phyloP scores from a whole-genome alignment of 116 monocot species.

The Zostera marina region DNA sequence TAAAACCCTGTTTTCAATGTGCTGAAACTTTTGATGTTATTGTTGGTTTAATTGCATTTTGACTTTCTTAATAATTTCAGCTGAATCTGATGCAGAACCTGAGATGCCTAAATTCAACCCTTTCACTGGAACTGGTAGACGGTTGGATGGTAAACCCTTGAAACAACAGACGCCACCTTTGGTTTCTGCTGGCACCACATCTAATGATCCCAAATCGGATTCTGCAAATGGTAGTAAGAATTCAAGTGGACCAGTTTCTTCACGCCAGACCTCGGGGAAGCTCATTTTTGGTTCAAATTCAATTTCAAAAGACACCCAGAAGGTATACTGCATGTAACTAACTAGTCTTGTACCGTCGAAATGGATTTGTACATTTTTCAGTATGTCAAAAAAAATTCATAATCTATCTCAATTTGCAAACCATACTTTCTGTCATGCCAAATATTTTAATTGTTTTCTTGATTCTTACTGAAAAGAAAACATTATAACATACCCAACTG shows the following conservation, averaged over 20 bases:
- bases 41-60: neutral
- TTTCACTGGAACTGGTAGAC: conserved; percentile 53
- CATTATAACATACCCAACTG: too few species aligned
- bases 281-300: conserved; percentile 47
- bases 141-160: conserved; percentile 26
- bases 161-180: conserved; percentile 10
- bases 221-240: conserved; percentile 15
- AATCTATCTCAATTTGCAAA: too few species aligned
- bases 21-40: too few species aligned
- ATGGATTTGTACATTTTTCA: too few species aligned
- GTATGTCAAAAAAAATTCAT: too few species aligned
- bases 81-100: conserved; percentile 18
- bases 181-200: conserved; percentile 6
- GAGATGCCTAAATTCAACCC: conserved; percentile 37
- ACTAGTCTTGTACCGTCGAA: too few species aligned
- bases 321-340: conserved; percentile 2
- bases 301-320: conserved; percentile 21
- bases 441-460: too few species aligned
- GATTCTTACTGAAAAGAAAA: too few species aligned
- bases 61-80: neutral
- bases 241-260: conserved; percentile 8
- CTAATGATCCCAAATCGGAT: conserved; percentile 9
- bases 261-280: conserved; percentile 25
- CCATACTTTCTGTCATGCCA: too few species aligned
- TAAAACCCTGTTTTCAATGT: too few species aligned